Evolutionary conservation across 176 grass and related monocot species (phyloP), one percentile per base, ranked within the genome.

Genomic region (Avena atlantica): DNA sequence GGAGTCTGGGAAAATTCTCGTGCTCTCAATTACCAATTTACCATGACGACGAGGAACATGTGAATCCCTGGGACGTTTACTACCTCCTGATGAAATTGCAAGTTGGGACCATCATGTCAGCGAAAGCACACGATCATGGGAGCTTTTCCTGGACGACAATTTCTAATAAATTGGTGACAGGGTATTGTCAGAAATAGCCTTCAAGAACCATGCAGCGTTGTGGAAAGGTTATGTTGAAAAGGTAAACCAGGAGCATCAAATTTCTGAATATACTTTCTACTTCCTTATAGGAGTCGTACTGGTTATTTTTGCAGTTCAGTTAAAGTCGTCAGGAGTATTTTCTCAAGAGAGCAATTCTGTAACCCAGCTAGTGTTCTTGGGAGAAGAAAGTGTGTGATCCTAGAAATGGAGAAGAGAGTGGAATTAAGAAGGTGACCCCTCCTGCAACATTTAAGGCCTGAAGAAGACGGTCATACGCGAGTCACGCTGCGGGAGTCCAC

Each of bases 401-500:
- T 67, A 74, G 76, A 83, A 87, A 71, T 21, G 2, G 23, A 40
- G 44, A 31, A 61, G 74, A 72, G 12, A 4, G 9, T 31, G 19
- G 3, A 83, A 63, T 25, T 48, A 61, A 58, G 70, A 81, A 56
- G 59, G 76, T 50, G 65, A 75, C 60, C 70, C 82, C 58, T 74
- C 47, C 21, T 12, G 40, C 61, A 63, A 83, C 84, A 92, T 92
- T 89, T 36, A 93, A 88, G 45, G 91, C 83, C 63, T 59, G 88
- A 86, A 90, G 82, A 83, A 72, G 84, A 74, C 51, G 84, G 81
- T 81, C 87, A 84, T 89, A 80, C 51, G 20, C 48, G 67, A 63
- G 80, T 64, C 80, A 42, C 77, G 79, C 13, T 60, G 55, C 20
- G 78, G 31, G 31, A 83, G 71, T 79, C 83, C 86, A 89, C 89